Evolutionary conservation across 2,329 filamentous ascomycete species (phyloP).

Genomic region (Hymenotorrendiella dingleyae): DNA sequence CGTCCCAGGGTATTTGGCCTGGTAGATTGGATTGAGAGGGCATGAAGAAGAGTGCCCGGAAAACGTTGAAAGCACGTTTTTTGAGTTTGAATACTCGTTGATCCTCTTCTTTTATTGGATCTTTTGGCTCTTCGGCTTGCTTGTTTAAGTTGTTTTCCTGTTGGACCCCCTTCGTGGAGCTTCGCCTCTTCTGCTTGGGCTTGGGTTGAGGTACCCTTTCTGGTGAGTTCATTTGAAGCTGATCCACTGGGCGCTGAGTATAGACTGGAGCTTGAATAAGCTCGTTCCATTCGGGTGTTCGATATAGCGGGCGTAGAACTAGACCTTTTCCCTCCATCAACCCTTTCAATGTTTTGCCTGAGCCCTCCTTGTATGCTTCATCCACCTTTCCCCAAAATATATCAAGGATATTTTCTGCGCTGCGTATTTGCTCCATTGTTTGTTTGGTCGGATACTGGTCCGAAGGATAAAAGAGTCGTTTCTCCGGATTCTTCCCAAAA

Average conservation of each 20-base stretch:
- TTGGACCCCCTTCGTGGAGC: too few relatives aligned
- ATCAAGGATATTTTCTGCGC: slow-evolving; percentile 2
- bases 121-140: neutral
- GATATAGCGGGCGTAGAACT: too few relatives aligned
- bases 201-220: too few relatives aligned
- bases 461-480: slow-evolving; percentile 35
- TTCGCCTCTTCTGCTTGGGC: too few relatives aligned
- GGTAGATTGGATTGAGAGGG: slow-evolving; percentile 31
- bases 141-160: too few relatives aligned
- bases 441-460: slow-evolving; percentile 29
- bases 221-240: too few relatives aligned
- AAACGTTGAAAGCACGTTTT: slow-evolving; percentile 35
- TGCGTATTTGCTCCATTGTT: neutral
- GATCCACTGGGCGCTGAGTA: too few relatives aligned
- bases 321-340: too few relatives aligned
- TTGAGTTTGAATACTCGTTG: slow-evolving; percentile 29
- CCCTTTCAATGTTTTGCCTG: too few relatives aligned
- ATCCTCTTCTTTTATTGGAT: neutral
- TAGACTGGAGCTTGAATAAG: too few relatives aligned
- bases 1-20: slow-evolving; percentile 45
- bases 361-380: neutral
- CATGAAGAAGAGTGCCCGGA: slow-evolving; percentile 36
- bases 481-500: too few relatives aligned
- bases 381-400: slow-evolving; percentile 4
- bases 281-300: too few relatives aligned